phyloP scores from a whole-genome alignment of 225 moss, liverwort and hornwort genomes.

The Marchantia polymorpha region DNA sequence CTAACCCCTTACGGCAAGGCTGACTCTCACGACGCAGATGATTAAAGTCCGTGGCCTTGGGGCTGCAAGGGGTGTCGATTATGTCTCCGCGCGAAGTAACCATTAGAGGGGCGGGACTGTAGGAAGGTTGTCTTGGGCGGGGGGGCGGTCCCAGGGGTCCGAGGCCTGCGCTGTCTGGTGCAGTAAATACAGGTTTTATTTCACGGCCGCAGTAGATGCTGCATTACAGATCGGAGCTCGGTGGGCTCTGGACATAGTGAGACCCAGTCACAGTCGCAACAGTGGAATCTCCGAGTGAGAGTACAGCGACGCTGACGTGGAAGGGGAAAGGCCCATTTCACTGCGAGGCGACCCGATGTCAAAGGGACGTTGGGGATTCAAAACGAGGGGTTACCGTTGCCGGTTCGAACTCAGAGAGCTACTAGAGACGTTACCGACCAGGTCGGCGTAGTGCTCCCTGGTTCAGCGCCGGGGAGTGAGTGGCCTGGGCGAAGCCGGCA shows the following conservation, averaged over 20 bases:
- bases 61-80: neutral
- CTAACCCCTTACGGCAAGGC: too few species aligned
- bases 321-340: neutral
- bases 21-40: neutral
- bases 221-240: neutral
- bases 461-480: conserved; percentile 3
- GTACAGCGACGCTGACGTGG: neutral
- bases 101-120: neutral
- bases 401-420: neutral
- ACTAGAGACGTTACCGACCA: conserved; percentile 8
- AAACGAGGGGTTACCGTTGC: conserved; percentile 16
- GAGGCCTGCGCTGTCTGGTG: neutral
- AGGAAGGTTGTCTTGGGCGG: neutral
- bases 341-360: too few species aligned
- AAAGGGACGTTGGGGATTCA: conserved; percentile 24
- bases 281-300: neutral
- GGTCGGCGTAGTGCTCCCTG: neutral
- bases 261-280: conserved; percentile 1
- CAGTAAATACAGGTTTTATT: neutral
- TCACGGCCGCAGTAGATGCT: conserved; percentile 11
- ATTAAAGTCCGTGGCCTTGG: neutral
- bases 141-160: neutral
- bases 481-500: neutral
- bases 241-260: neutral
- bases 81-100: neutral